Evolutionary conservation across 1,284 basidiomycete genomes (phyloP), one percentile per base, ranked within the genome.

Genomic region (Moniliella sp.): DNA sequence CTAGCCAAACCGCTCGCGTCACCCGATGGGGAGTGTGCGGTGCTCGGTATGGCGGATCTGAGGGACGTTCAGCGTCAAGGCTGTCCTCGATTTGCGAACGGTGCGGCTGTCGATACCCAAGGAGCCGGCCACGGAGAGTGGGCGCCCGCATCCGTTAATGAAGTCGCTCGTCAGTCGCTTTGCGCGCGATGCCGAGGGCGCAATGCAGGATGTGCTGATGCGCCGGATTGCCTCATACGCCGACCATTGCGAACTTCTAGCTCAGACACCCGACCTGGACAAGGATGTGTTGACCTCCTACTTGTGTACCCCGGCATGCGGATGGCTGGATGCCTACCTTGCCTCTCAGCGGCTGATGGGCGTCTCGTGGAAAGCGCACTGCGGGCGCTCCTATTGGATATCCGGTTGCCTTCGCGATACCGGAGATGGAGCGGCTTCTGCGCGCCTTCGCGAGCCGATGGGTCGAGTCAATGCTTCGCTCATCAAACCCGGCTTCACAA

Each of bases 291-390:
- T 19, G 83, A n/a, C 84, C 23, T 69, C 75, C 32, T 84, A 81
- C 57, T 68, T 99, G 3, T 71, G 74, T 0, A 40, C 68, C 70
- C 42, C 66, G 72, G 19, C 76, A 78, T 34, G 75, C 75, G 47
- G 64, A 69, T 15, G 71, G 82, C 15, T 65, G 91, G 33, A 75
- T 74, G 46, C 71, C 76, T 4, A 97, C 77, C 61, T 67, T 94
- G 33, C 81, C 48, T 72, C 71, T 36, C 91, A 94, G 63, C 74
- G 78, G 11, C 78, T 91, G 64, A 68, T 0, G 76, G 78, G 2
- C 66, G 88, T 27, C 69, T 78, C 39, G 73, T 94, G 42, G 84
- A 94, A 63, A 75, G 76, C 36, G 82, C 84, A 3, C 65, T 97
- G 34, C 73, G 91, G 25, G 71, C 77, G 30, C 83, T 94, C 64